Evolutionary conservation across 805 yeast species (phyloP), one percentile per base, ranked within the genome.

Genomic region (Candida maris): DNA sequence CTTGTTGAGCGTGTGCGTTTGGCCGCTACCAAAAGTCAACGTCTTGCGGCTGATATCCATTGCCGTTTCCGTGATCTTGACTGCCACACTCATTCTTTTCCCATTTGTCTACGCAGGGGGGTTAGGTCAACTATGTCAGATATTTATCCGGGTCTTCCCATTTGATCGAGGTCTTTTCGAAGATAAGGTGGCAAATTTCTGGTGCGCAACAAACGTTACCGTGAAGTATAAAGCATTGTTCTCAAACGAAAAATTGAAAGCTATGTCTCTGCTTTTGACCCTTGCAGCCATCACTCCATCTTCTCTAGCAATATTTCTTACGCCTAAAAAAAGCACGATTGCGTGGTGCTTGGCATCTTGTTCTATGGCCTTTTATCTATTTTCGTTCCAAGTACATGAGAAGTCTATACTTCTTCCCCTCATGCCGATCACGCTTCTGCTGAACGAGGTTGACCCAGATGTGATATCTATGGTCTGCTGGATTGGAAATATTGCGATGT

Each of bases 381-480:
- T 93, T 57, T 82, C 95, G 21, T 93, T 87, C 67, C 97, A 91
- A 58, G 97, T 93, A 4, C 98, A 93, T 57, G 97, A 93, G 62
- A 93, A 93, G 62, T 76, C 93, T 0, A 89, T 93, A 12, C 64
- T 93, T 40, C 73, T 93, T 3, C 97, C 98, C 1, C 68, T 93
- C 46, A 56, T 93, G 49, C 97, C 97, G 4, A 75, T 87, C 8
- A 77, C 93, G 0, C 64, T 93, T 37, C 61, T 89, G 6, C 65
- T 75, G 46, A 67, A 77, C 30, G 64, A 71, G 20, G 75, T 76
- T 24, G 76, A 77, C 39, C 66, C 78, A 29, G 68, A 76, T 43
- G 75, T 77, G 14, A 69, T 79, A n/a, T 77, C 91, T 3, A 74
- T 86, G 64, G 76, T 85, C 2, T 78, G 80, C 35, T 93, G 97